Percentiles rank a stretch among this genome's conserved stretches.
Evolutionary conservation across 2,329 filamentous ascomycete species (phyloP).

Genomic region (Aspergillus awamori): DNA sequence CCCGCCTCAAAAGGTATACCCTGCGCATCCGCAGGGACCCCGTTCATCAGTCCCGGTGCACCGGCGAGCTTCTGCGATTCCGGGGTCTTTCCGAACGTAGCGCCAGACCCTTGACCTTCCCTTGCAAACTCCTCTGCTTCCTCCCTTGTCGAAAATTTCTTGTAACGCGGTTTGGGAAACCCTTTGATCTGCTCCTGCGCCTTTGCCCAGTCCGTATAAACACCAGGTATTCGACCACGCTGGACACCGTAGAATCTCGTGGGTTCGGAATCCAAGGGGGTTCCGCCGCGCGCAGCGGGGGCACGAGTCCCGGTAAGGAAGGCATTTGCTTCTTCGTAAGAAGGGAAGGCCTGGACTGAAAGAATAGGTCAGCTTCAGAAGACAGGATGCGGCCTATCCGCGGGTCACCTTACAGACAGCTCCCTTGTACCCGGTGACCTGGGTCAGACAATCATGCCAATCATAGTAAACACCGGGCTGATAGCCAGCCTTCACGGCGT

Average conservation of each 20-base stretch:
- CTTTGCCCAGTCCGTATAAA: constrained; percentile 69
- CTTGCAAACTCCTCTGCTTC: constrained; percentile 79
- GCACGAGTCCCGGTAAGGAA: constrained; percentile 68
- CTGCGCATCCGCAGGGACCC: constrained; percentile 47
- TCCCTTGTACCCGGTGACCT: constrained; percentile 65
- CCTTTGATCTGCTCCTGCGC: constrained; percentile 74
- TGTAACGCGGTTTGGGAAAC: constrained; percentile 69
- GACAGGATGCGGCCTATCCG: neutral
- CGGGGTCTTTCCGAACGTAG: constrained; percentile 32
- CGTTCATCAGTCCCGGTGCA: constrained; percentile 43
- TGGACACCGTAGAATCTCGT: constrained; percentile 64
- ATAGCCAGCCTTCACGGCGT: constrained; percentile 64
- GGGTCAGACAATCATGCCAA: constrained; percentile 64
- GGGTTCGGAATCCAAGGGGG: constrained; percentile 40
- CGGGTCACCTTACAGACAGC: constrained; percentile 66
- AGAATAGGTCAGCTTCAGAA: neutral
- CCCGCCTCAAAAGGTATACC: constrained; percentile 54
- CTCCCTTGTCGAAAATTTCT: constrained; percentile 66
- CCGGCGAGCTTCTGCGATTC: constrained; percentile 37
- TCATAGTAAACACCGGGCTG: constrained; percentile 65
- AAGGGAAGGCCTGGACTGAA: constrained; percentile 77
- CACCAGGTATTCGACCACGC: constrained; percentile 60
- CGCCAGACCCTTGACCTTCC: constrained; percentile 37
- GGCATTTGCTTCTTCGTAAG: constrained; percentile 72
- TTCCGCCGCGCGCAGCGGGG: constrained; percentile 35